Percentiles rank a stretch among this genome's conserved stretches.
phyloP scores from a whole-genome alignment of 2,329 filamentous ascomycete genomes.

The Aureobasidium pullulans region DNA sequence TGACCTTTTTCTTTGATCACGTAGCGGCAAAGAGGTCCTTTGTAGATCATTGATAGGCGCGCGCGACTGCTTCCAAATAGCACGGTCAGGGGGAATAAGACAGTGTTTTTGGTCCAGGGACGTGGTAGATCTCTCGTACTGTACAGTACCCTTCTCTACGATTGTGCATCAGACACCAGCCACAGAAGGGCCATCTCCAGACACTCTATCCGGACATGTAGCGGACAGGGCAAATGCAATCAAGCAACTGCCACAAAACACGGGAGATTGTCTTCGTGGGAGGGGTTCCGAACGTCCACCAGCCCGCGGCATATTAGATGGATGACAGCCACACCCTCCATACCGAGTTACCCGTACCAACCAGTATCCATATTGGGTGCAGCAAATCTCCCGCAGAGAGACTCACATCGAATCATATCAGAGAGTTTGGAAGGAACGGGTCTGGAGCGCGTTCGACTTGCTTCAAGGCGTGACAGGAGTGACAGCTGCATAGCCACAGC shows the following conservation, averaged over 20 bases:
- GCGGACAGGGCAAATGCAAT: not conserved
- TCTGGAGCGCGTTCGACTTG: not conserved
- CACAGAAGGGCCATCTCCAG: not conserved
- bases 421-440: not conserved
- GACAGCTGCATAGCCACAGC: slow-evolving; percentile 11
- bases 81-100: not conserved
- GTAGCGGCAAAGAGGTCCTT: not conserved
- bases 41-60: not conserved
- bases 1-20: not conserved
- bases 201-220: not conserved
- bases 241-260: not conserved
- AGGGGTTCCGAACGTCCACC: not conserved
- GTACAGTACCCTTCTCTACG: not conserved
- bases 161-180: not conserved
- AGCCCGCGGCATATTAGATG: not conserved
- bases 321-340: not conserved
- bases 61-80: not conserved
- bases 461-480: slow-evolving; percentile 1
- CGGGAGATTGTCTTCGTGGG: not conserved
- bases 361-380: not conserved
- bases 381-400: slow-evolving; percentile 8
- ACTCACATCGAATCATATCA: not conserved
- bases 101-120: not conserved
- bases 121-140: not conserved
- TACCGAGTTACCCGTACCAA: not conserved